Evolutionary conservation across 2,329 filamentous ascomycete species (phyloP).

Genomic region (Clarireedia paspali): DNA sequence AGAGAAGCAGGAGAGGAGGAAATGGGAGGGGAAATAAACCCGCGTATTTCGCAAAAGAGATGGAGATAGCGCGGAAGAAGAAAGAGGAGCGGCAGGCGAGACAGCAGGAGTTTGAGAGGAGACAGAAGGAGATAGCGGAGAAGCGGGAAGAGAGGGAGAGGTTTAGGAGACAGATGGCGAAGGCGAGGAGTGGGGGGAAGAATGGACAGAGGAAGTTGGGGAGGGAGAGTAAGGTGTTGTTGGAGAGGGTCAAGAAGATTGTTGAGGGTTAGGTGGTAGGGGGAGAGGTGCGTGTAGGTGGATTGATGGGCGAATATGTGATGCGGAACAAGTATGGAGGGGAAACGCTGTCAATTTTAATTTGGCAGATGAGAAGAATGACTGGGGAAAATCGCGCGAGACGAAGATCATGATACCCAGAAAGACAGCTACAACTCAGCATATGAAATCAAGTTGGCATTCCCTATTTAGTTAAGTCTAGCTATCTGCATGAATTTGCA

Average conservation of each 20-base stretch:
- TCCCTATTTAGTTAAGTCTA: too few species aligned
- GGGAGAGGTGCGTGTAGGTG: too few species aligned
- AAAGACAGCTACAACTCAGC: too few species aligned
- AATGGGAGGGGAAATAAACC: constrained; percentile 24
- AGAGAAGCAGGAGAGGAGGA: neutral
- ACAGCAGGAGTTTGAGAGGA: constrained; percentile 41
- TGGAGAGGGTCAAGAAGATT: constrained; percentile 53
- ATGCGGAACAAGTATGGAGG: too few species aligned
- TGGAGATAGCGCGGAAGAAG: constrained; percentile 35
- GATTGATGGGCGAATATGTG: too few species aligned
- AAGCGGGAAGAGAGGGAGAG: constrained; percentile 52
- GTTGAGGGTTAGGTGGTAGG: constrained; percentile 21
- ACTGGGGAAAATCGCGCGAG: too few species aligned
- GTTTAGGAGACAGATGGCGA: constrained; percentile 39
- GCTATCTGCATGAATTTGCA: too few species aligned
- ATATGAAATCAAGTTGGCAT: too few species aligned
- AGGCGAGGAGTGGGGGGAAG: constrained; percentile 44
- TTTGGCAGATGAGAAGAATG: too few species aligned
- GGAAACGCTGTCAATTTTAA: too few species aligned
- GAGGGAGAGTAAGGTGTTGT: constrained; percentile 56
- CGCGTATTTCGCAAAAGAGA: constrained; percentile 32
- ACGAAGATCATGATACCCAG: too few species aligned
- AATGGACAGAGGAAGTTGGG: constrained; percentile 63
- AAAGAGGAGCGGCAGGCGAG: constrained; percentile 49
- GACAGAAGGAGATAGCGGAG: constrained; percentile 44